Conservation (phyloP, 2,329 filamentous ascomycete genomes). For the Blastomyces gilchristii region DNA sequence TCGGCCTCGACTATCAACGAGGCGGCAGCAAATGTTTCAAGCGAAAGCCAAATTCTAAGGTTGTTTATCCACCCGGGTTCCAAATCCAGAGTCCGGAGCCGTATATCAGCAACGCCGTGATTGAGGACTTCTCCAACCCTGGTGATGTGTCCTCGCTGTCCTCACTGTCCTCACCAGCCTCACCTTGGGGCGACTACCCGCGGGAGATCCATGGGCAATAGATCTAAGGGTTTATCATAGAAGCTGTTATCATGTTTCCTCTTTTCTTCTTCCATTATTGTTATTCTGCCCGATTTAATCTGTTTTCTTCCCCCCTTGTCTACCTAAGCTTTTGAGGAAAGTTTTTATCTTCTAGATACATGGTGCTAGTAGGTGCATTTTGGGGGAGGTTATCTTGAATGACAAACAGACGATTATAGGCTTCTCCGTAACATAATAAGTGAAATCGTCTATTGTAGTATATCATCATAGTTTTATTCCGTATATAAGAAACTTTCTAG, state of each 20-base stretch:
- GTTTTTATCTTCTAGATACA: background rate
- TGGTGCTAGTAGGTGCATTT: background rate
- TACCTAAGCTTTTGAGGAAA: background rate
- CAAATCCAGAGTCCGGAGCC: background rate
- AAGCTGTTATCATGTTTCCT: background rate
- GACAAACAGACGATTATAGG: background rate
- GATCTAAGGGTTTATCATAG: background rate
- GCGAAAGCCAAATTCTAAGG: background rate
- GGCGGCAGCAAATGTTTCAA: background rate
- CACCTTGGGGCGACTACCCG: background rate
- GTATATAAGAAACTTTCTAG: too few relatives aligned
- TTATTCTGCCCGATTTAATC: background rate
- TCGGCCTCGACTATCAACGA: background rate
- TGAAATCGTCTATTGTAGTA: too few relatives aligned
- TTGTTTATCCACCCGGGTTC: background rate
- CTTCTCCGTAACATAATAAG: too few relatives aligned
- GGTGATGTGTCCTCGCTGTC: background rate
- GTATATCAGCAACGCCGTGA: background rate
- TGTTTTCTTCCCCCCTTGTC: background rate
- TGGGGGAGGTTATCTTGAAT: background rate
- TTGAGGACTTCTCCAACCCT: background rate
- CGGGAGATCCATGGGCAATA: background rate
- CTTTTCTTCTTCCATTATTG: background rate
- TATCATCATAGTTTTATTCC: too few relatives aligned
- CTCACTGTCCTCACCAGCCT: background rate